Evolutionary conservation across 495 filamentous ascomycete genomes (phyloP).

Genomic region (Mytilinidion resinicola): DNA sequence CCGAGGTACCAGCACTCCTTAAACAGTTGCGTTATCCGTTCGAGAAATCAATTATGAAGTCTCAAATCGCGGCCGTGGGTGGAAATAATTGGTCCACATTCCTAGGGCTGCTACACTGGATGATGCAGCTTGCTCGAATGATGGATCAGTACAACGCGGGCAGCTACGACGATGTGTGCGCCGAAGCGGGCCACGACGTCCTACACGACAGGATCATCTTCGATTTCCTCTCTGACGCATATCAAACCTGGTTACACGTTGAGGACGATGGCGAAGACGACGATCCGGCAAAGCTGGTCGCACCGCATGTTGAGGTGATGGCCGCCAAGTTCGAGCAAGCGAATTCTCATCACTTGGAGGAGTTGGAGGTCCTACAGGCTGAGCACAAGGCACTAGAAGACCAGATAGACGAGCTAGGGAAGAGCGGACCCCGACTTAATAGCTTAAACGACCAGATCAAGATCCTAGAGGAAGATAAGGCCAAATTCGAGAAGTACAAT

Average conservation of each 20-base stretch:
- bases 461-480: slow-evolving; percentile 81
- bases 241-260: slow-evolving; percentile 86
- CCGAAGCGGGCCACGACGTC: slow-evolving; percentile 80
- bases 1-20: slow-evolving; percentile 83
- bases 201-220: slow-evolving; percentile 87
- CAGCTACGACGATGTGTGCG: slow-evolving; percentile 82
- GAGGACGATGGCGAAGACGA: slow-evolving; percentile 75
- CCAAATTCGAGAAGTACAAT: slow-evolving; percentile 92
- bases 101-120: slow-evolving; percentile 91
- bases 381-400: slow-evolving; percentile 70
- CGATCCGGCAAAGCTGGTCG: slow-evolving; percentile 65
- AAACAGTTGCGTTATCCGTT: slow-evolving; percentile 93
- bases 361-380: slow-evolving; percentile 74
- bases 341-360: slow-evolving; percentile 72
- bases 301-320: slow-evolving; percentile 85
- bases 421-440: slow-evolving; percentile 70
- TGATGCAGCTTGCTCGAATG: slow-evolving; percentile 94
- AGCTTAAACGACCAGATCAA: slow-evolving; percentile 77
- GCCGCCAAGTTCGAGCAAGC: slow-evolving; percentile 77
- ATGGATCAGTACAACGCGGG: slow-evolving; percentile 69
- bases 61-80: slow-evolving; percentile 86
- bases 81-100: slow-evolving; percentile 95
- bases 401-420: slow-evolving; percentile 83
- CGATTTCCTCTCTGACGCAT: slow-evolving; percentile 78
- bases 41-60: slow-evolving; percentile 88